Conservation (phyloP, 208 protist species). For the Zelonia costaricensis region DNA sequence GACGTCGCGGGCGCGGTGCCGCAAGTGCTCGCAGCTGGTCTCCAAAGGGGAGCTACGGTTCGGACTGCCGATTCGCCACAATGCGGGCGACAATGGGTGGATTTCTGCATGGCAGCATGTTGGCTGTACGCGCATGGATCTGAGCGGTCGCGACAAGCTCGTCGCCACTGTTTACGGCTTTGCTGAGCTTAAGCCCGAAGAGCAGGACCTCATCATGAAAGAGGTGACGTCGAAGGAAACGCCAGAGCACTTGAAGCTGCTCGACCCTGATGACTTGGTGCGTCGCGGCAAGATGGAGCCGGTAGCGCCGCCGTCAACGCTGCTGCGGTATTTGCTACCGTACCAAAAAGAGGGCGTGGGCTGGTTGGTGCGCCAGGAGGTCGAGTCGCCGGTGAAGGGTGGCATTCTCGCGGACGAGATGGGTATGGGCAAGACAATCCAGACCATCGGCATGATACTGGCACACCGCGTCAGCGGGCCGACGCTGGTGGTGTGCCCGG, state of each 20-base stretch:
- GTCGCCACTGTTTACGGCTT: constrained; percentile 51
- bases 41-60: constrained; percentile 76
- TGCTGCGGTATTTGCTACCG: constrained; percentile 72
- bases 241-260: constrained; percentile 68
- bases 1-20: constrained; percentile 71
- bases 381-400: constrained; percentile 55
- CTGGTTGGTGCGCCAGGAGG: constrained; percentile 87
- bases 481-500: constrained; percentile 90
- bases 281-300: constrained; percentile 56
- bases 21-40: constrained; percentile 86
- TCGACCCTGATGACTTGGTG: constrained; percentile 86
- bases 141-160: constrained; percentile 26
- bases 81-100: constrained; percentile 80
- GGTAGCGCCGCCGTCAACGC: constrained; percentile 38
- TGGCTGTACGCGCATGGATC: constrained; percentile 63
- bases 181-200: constrained; percentile 32
- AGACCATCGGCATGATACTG: constrained; percentile 93
- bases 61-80: constrained; percentile 82
- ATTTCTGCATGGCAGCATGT: constrained; percentile 92
- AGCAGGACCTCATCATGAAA: constrained; percentile 60
- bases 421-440: constrained; percentile 97
- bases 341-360: constrained; percentile 89
- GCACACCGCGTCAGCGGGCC: constrained; percentile 72
- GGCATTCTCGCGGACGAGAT: constrained; percentile 99
- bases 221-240: constrained; percentile 52